Evolutionary conservation across 2,329 filamentous ascomycete genomes (phyloP).

Genomic region (Bipolaris sorokiniana): DNA sequence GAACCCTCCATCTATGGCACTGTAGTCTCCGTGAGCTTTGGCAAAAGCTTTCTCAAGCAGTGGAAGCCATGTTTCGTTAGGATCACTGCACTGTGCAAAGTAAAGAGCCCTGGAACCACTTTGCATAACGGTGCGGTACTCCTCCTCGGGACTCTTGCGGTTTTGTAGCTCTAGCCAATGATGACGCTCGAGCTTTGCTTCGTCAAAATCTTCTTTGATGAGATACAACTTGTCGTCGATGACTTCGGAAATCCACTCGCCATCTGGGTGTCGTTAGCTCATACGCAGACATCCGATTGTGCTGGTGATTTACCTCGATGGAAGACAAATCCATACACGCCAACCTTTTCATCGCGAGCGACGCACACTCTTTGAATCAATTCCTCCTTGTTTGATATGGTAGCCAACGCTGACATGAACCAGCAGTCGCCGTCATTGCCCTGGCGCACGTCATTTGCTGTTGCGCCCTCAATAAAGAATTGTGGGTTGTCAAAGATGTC

Average conservation of each 20-base stretch:
- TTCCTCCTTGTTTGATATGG: constrained; percentile 73
- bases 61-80: constrained; percentile 83
- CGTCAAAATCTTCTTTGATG: constrained; percentile 81
- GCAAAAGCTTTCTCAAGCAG: constrained; percentile 83
- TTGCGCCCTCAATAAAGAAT: constrained; percentile 80
- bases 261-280: constrained; percentile 60
- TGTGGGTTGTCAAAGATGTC: constrained; percentile 78
- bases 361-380: constrained; percentile 78
- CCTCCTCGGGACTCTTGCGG: constrained; percentile 72
- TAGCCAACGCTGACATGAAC: constrained; percentile 81
- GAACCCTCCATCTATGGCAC: constrained; percentile 75
- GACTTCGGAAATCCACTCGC: constrained; percentile 90
- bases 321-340: constrained; percentile 87
- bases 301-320: constrained; percentile 61
- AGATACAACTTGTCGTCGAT: constrained; percentile 91
- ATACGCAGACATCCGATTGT: constrained; percentile 3
- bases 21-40: constrained; percentile 82
- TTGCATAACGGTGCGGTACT: constrained; percentile 72
- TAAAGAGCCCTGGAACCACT: constrained; percentile 78
- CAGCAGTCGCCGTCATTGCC: constrained; percentile 83
- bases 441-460: constrained; percentile 78
- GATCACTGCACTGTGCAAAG: constrained; percentile 76
- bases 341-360: constrained; percentile 72
- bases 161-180: constrained; percentile 75
- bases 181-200: constrained; percentile 72